These are phyloP conservation scores for Beauveria pseudobassiana DNA, from an alignment of 2,329 filamentous ascomycete species.

Conservation along the genomic window DNA sequence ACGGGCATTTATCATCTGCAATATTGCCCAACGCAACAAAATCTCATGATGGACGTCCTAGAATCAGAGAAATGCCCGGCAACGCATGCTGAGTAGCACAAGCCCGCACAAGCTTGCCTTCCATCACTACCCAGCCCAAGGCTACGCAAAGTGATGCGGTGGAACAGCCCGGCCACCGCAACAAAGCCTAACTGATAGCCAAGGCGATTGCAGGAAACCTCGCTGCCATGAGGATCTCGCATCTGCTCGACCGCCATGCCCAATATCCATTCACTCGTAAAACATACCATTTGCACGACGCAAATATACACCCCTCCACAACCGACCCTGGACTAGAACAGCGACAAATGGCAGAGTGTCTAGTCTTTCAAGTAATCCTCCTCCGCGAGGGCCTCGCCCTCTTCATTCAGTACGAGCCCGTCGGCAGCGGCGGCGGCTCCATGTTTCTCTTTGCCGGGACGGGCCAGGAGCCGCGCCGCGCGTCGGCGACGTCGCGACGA, in stretches of 20 bases:
- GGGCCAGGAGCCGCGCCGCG: neutral
- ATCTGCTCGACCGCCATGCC: too few relatives aligned
- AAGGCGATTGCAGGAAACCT: too few relatives aligned
- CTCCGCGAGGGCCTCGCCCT: neutral
- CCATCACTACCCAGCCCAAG: neutral
- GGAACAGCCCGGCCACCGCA: neutral
- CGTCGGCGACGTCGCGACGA: neutral
- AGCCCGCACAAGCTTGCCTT: neutral
- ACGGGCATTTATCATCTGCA: neutral
- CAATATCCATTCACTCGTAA: too few relatives aligned
- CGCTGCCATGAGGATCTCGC: too few relatives aligned
- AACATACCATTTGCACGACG: neutral
- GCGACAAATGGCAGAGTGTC: neutral
- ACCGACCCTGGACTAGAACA: too few relatives aligned
- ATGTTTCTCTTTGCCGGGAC: neutral
- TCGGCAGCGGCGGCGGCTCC: neutral
- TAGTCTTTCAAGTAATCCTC: conserved; percentile 1
- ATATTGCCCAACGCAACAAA: neutral
- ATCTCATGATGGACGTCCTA: neutral
- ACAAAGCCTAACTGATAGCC: neutral
- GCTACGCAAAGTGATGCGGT: neutral
- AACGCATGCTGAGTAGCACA: neutral
- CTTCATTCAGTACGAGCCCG: neutral
- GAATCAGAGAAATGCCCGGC: neutral
- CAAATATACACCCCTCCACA: neutral